These are phyloP conservation scores for Haplosporangium gracile DNA, from an alignment of 192 early-diverging fungal species.

Conservation along the genomic window DNA sequence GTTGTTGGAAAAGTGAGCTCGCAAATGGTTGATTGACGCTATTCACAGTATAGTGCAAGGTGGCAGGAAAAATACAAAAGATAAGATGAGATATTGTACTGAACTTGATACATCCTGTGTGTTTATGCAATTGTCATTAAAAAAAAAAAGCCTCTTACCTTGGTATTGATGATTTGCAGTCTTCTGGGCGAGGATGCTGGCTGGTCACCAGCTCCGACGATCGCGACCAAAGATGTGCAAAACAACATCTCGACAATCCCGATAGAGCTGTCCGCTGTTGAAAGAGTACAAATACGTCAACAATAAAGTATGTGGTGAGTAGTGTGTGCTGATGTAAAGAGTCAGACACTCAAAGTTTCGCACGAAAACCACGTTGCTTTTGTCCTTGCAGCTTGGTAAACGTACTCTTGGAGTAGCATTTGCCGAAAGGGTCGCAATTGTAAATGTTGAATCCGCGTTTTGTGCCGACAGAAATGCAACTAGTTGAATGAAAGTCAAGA, in stretches of 20 bases:
- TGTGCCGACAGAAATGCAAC: conserved; percentile 92
- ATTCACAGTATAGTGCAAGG: conserved; percentile 11
- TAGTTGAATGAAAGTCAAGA: conserved; percentile 31
- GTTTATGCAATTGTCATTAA: background rate
- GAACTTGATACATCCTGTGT: background rate
- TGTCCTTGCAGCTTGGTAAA: background rate
- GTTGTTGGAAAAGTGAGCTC: conserved; percentile 95
- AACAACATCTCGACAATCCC: conserved; percentile 99
- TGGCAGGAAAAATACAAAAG: background rate
- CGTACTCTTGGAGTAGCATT: conserved; percentile 88
- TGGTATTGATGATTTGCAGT: conserved; percentile 97
- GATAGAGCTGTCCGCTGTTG: conserved; percentile 84
- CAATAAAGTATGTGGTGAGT: background rate
- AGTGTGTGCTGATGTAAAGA: background rate
- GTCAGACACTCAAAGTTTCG: background rate
- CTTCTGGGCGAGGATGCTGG: conserved; percentile 88
- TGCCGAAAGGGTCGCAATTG: conserved; percentile 97
- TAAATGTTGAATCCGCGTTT: conserved; percentile 93
- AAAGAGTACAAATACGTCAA: background rate
- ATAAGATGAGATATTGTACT: background rate
- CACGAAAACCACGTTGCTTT: background rate
- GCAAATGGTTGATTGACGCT: conserved; percentile 97
- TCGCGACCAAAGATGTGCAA: conserved; percentile 94
- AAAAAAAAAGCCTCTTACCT: conserved; percentile 68
- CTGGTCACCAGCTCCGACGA: conserved; percentile 95